These are phyloP conservation scores for Metschnikowia amazonensis DNA, from an alignment of 805 yeast species.

Conservation along the genomic window DNA sequence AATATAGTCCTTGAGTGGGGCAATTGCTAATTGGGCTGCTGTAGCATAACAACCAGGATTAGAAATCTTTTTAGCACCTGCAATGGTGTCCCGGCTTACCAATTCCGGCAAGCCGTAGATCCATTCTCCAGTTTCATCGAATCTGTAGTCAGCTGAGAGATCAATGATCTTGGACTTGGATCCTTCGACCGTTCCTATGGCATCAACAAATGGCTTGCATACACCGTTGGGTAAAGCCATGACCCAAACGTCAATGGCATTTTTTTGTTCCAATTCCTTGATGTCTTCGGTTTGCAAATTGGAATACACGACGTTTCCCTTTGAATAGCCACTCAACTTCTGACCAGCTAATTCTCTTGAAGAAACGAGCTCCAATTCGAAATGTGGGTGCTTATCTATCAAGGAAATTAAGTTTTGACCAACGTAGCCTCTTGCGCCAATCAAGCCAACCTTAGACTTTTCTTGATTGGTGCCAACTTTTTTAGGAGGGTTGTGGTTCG, in stretches of 20 bases:
- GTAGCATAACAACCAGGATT: constrained; percentile 99
- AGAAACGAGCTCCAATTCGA: constrained; percentile 89
- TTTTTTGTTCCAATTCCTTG: constrained; percentile 65
- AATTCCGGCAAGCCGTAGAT: constrained; percentile 93
- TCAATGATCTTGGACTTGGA: constrained; percentile 84
- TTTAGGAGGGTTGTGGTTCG: constrained; percentile 70
- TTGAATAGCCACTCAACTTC: constrained; percentile 81
- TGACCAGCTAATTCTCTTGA: constrained; percentile 92
- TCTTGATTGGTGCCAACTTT: constrained; percentile 58
- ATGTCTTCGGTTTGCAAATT: constrained; percentile 88
- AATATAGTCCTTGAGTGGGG: constrained; percentile 72
- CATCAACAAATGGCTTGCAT: constrained; percentile 81
- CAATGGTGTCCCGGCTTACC: constrained; percentile 61
- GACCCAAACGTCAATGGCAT: constrained; percentile 92
- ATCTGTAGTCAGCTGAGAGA: constrained; percentile 92
- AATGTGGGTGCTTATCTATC: constrained; percentile 81
- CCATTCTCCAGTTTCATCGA: constrained; percentile 88
- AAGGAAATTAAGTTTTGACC: constrained; percentile 89
- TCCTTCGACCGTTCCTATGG: constrained; percentile 60
- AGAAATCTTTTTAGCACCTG: constrained; percentile 73
- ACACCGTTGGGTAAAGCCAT: constrained; percentile 99
- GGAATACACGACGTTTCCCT: constrained; percentile 72
- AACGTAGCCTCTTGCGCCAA: constrained; percentile 98
- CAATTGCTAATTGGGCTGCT: constrained; percentile 89
- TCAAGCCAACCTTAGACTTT: constrained; percentile 77